These are phyloP conservation scores for Petrea volubilis DNA, from an alignment of 257 asterid species.

Conservation along the genomic window DNA sequence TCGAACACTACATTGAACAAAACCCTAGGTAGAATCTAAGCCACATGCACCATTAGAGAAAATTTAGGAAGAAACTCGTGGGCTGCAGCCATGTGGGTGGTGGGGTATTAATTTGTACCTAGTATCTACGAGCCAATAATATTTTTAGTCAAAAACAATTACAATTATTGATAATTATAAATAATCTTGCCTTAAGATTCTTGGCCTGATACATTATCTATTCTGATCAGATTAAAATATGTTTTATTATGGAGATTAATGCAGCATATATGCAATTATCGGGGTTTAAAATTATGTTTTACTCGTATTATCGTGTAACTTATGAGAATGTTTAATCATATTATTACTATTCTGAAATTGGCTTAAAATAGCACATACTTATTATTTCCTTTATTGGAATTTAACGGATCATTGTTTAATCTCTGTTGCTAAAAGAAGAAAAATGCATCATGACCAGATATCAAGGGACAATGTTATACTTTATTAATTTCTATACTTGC, in stretches of 20 bases:
- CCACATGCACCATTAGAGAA: constrained; percentile 18
- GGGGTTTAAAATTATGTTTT: neutral
- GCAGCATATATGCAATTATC: neutral
- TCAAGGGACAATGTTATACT: too few relatives aligned
- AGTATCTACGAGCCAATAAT: neutral
- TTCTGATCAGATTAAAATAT: neutral
- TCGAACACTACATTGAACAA: neutral
- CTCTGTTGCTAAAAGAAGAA: too few relatives aligned
- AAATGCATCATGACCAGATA: too few relatives aligned
- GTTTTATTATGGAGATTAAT: neutral
- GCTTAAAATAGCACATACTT: too few relatives aligned
- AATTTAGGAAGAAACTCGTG: neutral
- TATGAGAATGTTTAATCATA: neutral
- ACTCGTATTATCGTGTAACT: neutral
- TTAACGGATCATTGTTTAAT: too few relatives aligned
- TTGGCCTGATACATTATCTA: neutral
- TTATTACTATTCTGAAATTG: too few relatives aligned
- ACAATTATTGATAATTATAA: neutral
- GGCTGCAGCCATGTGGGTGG: constrained; percentile 2
- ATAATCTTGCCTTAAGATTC: neutral
- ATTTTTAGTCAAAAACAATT: neutral
- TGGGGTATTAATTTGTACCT: neutral
- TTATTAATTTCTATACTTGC: too few relatives aligned
- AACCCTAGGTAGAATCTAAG: constrained; percentile 23
- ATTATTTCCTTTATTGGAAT: too few relatives aligned